phyloP scores from a whole-genome alignment of 2,329 filamentous ascomycete genomes.

The Aspergillus ruber region DNA sequence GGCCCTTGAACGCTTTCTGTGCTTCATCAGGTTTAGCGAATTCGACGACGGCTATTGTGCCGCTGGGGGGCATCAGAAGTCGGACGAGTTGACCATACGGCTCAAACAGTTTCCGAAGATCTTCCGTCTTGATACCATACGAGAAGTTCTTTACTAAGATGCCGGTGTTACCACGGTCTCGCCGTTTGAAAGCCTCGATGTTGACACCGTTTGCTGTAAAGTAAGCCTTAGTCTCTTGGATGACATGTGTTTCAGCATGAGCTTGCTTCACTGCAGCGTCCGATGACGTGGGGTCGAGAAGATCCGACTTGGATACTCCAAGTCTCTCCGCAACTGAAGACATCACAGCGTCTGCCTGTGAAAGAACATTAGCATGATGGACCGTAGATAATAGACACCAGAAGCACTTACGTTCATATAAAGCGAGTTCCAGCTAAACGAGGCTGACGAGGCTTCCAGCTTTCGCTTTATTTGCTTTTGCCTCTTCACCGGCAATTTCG shows the following conservation, averaged over 20 bases:
- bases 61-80: constrained; percentile 85
- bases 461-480: constrained; percentile 86
- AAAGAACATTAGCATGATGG: constrained; percentile 14
- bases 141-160: constrained; percentile 95
- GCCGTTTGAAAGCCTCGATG: constrained; percentile 81
- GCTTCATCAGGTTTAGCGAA: constrained; percentile 74
- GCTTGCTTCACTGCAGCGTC: constrained; percentile 95
- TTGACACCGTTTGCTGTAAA: constrained; percentile 84
- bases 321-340: constrained; percentile 79
- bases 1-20: constrained; percentile 71
- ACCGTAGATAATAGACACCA: not conserved
- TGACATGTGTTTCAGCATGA: constrained; percentile 90
- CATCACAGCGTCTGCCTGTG: constrained; percentile 72
- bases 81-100: constrained; percentile 75
- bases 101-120: constrained; percentile 74
- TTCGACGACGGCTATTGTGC: constrained; percentile 89
- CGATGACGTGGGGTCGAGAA: constrained; percentile 90
- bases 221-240: constrained; percentile 92
- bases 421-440: constrained; percentile 99
- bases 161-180: constrained; percentile 74
- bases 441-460: constrained; percentile 66
- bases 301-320: constrained; percentile 81
- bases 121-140: constrained; percentile 70
- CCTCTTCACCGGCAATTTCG: constrained; percentile 88
- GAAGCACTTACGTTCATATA: constrained; percentile 72